Conservation (phyloP, 345 rosid species). For the Euphorbia tirucalli region DNA sequence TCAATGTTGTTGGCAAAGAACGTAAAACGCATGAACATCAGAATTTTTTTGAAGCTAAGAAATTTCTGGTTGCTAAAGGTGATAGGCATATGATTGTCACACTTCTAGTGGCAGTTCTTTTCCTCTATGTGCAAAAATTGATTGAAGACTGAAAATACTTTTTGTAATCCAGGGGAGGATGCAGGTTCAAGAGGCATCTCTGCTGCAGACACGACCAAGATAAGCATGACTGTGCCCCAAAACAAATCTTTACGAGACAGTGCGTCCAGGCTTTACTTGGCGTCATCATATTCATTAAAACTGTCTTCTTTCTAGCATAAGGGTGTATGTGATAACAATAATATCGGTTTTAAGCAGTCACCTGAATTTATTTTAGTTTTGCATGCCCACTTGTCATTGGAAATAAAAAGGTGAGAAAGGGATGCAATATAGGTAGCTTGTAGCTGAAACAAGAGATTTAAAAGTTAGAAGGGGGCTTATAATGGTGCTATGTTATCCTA, state of each 20-base stretch:
- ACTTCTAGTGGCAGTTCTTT: neutral
- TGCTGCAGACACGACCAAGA: conserved; percentile 16
- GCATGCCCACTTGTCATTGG: neutral
- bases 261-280: conserved; percentile 25
- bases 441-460: neutral
- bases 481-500: neutral
- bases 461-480: neutral
- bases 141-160: neutral
- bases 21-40: conserved; percentile 16
- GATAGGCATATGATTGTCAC: conserved; percentile 5
- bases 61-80: conserved; percentile 32
- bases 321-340: neutral
- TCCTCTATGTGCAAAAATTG: neutral
- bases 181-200: conserved; percentile 31
- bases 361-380: neutral
- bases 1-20: conserved; percentile 7
- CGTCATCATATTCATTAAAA: neutral
- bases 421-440: neutral
- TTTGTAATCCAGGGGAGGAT: conserved; percentile 5
- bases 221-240: conserved; percentile 22
- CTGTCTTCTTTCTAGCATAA: neutral
- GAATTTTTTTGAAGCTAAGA: conserved; percentile 19
- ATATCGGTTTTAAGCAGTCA: neutral
- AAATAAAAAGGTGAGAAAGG: neutral
- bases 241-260: conserved; percentile 58